Conservation (phyloP, 805 yeast species). For the Kazachstania viticola region DNA sequence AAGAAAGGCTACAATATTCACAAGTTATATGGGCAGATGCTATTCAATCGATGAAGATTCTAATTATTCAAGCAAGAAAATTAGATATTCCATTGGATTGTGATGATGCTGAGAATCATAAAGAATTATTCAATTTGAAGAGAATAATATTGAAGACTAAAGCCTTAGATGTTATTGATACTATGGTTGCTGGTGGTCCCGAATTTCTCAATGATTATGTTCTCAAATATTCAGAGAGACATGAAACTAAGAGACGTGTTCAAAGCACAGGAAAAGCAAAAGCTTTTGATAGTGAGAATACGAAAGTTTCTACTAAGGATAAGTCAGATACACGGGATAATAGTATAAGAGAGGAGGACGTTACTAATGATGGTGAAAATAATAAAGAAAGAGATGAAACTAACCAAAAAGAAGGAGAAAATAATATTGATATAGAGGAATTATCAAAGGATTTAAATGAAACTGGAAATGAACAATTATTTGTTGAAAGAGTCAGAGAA, state of each 20-base stretch:
- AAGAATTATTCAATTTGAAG: conserved; percentile 36
- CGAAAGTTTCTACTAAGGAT: conserved; percentile 1
- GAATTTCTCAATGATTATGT: conserved; percentile 54
- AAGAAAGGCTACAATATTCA: conserved; percentile 68
- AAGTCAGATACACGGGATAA: no score
- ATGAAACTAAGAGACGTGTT: conserved; percentile 38
- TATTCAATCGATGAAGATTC: conserved; percentile 67
- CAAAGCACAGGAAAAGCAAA: conserved; percentile 45
- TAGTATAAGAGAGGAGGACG: no score
- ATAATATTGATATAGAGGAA: conserved; percentile 7
- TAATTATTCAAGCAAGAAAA: conserved; percentile 66
- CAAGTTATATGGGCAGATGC: conserved; percentile 92
- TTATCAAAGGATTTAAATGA: conserved; percentile 18
- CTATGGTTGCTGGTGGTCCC: conserved; percentile 55
- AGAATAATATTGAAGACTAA: conserved; percentile 43
- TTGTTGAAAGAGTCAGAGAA: conserved; percentile 9
- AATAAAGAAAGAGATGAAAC: not conserved
- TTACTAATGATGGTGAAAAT: conserved; percentile 9
- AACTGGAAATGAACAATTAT: conserved; percentile 16
- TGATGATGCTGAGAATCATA: conserved; percentile 36
- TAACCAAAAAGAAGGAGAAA: conserved; percentile 5
- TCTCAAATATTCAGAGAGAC: conserved; percentile 44
- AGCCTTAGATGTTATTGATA: conserved; percentile 50
- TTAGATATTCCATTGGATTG: conserved; percentile 54
- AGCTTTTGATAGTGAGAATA: conserved; percentile 17